Base-by-base conservation (phyloP, 352 stramenopile genomes). In the Phytopythium vexans region DNA sequence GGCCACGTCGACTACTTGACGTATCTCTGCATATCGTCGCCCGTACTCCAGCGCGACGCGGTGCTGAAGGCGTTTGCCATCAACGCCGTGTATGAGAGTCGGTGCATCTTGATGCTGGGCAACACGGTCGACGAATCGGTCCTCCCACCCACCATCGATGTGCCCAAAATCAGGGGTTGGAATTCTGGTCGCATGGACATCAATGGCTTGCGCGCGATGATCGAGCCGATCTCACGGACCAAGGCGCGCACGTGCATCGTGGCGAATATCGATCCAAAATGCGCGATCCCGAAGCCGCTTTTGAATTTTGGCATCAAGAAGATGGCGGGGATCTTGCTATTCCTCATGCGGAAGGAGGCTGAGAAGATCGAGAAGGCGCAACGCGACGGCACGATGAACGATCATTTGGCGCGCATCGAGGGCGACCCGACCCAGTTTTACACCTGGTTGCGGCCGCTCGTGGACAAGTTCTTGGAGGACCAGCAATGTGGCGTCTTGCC, bases 301-400 rank as follows among this genome's bases (percentile, higher is more conserved):
- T 54, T 94, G 33, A 94, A 94, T 54, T 91, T 89, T 67, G 72
- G 69, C 2, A 86, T 92, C 53, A 94, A 94, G 62, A 94, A 94
- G 53, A 70, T 89, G 37, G 83, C 83, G 11, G 83, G 83, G 0
- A 70, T 94, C 33, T 39, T 94, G 52, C 62, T 92, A 16, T 92
- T 86, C 46, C 58, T 94, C 16, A 71, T 94, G 15, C 71, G 78
- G 6, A 83, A 84, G 52, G 81, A 94, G 60, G 79, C 83, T 11
- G 77, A 91, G 51, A 94, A 87, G 54, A 88, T 90, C 14, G 76
- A 92, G 56, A 68, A 85, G 27, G 66, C 74, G 3, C 60, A 81
- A 35, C 76, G 74, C 9, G 74, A 77, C 11, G 66, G 63, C 14
- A 56, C 65, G 2, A 33, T 52, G 5, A 86, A 88, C 15, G 78